Evolutionary conservation across 768 basidiomycete species (phyloP).

Genomic region (Mycena amicta): DNA sequence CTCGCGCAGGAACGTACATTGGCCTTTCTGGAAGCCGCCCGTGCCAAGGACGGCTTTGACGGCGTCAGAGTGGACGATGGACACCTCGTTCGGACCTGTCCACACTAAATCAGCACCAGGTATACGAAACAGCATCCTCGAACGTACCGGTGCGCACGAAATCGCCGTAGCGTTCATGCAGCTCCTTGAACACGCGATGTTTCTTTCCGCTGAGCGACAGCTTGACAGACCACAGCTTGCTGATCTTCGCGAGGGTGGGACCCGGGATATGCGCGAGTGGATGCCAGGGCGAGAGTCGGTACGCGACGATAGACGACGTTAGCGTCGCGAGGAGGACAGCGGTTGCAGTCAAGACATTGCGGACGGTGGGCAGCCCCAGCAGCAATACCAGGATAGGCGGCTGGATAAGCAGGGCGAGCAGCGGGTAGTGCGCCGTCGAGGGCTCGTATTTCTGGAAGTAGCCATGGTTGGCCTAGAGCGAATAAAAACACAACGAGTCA

Average conservation of each 20-base stretch:
- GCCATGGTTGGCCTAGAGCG: slow-evolving; percentile 15
- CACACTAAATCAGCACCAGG: background rate
- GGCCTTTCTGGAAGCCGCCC: background rate
- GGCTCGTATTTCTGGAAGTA: slow-evolving; percentile 15
- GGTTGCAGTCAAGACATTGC: background rate
- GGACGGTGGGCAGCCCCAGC: background rate
- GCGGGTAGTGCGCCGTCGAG: slow-evolving; percentile 4
- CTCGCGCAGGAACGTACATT: background rate
- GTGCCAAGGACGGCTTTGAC: background rate
- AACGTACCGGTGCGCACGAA: slow-evolving; percentile 64
- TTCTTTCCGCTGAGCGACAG: slow-evolving; percentile 41
- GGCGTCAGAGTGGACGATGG: background rate
- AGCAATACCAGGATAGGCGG: background rate
- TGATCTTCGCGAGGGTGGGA: slow-evolving; percentile 43
- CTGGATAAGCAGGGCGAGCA: background rate
- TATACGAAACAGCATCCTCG: slow-evolving; percentile 16
- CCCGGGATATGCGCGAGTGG: slow-evolving; percentile 54
- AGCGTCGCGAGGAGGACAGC: slow-evolving; percentile 32
- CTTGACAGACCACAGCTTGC: slow-evolving; percentile 41
- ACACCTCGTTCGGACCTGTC: no score
- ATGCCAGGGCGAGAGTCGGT: slow-evolving; percentile 57
- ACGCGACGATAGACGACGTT: slow-evolving; percentile 34
- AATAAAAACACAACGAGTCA: no score
- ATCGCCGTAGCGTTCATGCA: slow-evolving; percentile 59
- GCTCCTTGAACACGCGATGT: slow-evolving; percentile 42